Evolutionary conservation across 495 filamentous ascomycete genomes (phyloP), one percentile per base, ranked within the genome.

Genomic region (Aspergillus affinis): DNA sequence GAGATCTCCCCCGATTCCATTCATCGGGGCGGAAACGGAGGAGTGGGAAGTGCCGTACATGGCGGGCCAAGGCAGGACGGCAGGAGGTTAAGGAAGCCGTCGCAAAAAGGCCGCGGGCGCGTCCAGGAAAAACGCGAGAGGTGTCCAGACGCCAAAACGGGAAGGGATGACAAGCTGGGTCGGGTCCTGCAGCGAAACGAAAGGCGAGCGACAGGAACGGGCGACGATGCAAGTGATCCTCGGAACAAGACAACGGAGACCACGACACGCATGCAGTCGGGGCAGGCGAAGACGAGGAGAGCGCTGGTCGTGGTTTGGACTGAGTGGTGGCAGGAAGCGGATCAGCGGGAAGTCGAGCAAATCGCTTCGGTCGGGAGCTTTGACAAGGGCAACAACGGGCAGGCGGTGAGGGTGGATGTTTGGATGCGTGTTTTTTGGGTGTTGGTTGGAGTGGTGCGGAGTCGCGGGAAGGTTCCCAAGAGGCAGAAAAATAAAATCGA

Each of bases 31-130:
- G 55, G 78, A 72, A 61, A 71, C 62, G 64, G 75, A 65, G 65
- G 78, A 76, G 59, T 78, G 73, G 66, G 81, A 75, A 45, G 82
- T 76, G 74, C 80, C 78, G 77, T 88, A 86, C 85, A 86, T 86
- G 67, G 70, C 77, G 76, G 66, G 70, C 66, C 65, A 67, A 69
- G 65, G 63, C 53, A 63, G 67, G 75, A 70, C 69, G 70, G 64
- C 64, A 71, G 63, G 69, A 63, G 64, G 67, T 58, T 63, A 58
- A 65, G 61, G 64, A 54, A 61, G 59, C 59, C 50, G 59, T 58
- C 63, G 65, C 67, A 62, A 61, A 61, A 62, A 60, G 61, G 68
- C 62, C 60, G 61, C 56, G 65, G 66, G 73, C 75, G 75, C 74
- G 77, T 73, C 68, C 61, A 64, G 62, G 56, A 55, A 65, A 52